Evolutionary conservation across 306 rosid species (phyloP).

Genomic region (Clitoria ternatea): DNA sequence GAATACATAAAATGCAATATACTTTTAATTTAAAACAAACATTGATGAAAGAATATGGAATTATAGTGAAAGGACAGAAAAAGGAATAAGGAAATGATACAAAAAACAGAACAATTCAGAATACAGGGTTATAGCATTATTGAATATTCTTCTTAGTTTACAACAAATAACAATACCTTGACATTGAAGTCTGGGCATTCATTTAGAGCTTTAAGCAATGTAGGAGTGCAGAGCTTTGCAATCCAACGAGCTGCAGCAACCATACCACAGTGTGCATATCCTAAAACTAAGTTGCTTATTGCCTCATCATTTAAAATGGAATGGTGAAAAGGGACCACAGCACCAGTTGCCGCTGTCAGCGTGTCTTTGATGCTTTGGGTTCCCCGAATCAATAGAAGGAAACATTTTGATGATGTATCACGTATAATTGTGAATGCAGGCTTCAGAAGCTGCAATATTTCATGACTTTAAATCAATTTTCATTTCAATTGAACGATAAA

Average conservation of each 20-base stretch:
- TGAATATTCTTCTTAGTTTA: not conserved
- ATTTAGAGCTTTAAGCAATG: conserved; percentile 64
- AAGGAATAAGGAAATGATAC: not conserved
- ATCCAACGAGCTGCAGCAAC: conserved; percentile 99
- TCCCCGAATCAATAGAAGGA: conserved; percentile 81
- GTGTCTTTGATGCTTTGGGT: conserved; percentile 90
- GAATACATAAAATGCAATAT: not conserved
- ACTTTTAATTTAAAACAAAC: not conserved
- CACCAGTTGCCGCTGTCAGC: conserved; percentile 78
- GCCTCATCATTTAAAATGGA: conserved; percentile 70
- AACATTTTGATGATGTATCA: conserved; percentile 57
- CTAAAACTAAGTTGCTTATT: conserved; percentile 65
- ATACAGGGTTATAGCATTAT: not conserved
- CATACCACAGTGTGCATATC: conserved; percentile 98
- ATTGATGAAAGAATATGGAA: not conserved
- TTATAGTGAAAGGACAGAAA: not conserved
- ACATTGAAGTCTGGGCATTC: conserved; percentile 78
- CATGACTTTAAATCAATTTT: conserved; percentile 21
- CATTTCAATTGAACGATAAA: not conserved
- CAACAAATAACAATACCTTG: conserved; percentile 45
- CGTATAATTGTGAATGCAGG: conserved; percentile 74
- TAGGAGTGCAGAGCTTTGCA: conserved; percentile 86
- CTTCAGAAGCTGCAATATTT: conserved; percentile 67
- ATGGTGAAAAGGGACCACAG: conserved; percentile 83
- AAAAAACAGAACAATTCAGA: not conserved